Evolutionary conservation across 1,139 yeast genomes (phyloP).

Genomic region (Torulaspora globosa): DNA sequence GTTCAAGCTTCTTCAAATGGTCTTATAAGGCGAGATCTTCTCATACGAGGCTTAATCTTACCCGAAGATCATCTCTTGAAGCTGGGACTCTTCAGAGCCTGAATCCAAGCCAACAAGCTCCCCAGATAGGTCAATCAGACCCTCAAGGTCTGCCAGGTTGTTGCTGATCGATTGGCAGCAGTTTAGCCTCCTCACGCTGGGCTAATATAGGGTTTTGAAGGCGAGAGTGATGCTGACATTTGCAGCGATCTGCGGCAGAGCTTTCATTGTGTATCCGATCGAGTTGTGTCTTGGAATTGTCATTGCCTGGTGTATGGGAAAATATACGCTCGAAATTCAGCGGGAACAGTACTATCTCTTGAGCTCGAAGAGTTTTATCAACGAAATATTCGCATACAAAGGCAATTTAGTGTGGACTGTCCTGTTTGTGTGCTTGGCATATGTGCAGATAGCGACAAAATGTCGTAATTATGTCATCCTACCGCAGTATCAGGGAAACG

Average conservation of each 20-base stretch:
- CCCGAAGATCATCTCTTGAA: background rate
- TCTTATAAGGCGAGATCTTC: constrained; percentile 3
- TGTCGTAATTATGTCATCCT: constrained; percentile 13
- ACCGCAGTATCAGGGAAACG: constrained; percentile 15
- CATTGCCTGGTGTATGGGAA: constrained; percentile 19
- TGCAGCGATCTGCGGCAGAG: constrained; percentile 7
- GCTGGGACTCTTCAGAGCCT: background rate
- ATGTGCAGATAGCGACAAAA: constrained; percentile 17
- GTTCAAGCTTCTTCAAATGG: background rate
- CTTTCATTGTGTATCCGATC: constrained; percentile 22
- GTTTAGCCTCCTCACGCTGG: no score
- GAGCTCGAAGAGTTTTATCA: constrained; percentile 34
- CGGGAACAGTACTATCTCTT: constrained; percentile 24
- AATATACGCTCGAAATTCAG: constrained; percentile 20
- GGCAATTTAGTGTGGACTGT: constrained; percentile 37
- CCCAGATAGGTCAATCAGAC: background rate
- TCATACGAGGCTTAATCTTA: constrained; percentile 1
- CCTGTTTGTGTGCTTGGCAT: constrained; percentile 25
- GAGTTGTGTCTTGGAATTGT: constrained; percentile 24
- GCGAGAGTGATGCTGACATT: constrained; percentile 5
- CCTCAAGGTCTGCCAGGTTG: background rate
- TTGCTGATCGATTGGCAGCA: background rate
- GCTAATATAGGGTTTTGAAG: background rate
- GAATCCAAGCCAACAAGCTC: background rate
- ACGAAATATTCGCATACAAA: constrained; percentile 38